Evolutionary conservation across 306 rosid species (phyloP), one percentile per base, ranked within the genome.

Genomic region (Alnus rubra): DNA sequence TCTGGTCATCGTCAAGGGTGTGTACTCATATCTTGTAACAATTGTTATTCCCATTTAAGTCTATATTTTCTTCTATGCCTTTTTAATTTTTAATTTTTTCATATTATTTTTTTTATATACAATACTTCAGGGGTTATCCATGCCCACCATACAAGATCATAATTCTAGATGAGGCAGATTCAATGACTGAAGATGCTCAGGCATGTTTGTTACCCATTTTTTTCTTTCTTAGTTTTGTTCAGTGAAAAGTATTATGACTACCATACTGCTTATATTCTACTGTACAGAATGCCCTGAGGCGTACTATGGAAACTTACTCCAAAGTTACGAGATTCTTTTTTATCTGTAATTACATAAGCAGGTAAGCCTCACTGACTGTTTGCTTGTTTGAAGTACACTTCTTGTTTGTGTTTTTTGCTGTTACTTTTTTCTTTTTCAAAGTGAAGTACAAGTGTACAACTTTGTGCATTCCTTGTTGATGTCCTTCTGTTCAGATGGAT

Each of bases 171-270:
- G 99, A 95, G 87, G 99, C 99, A 0, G 99, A 95, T 83, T 95
- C 99, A 65, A 95, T 95, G 98, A 93, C 98, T 0, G 98, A 95
- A 90, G 98, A 95, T 88, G 98, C 99, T 89, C 98, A 91, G 96
- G 98, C 78, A 88, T 69, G 84, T 69, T 72, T 83, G 0, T 68
- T 76, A 14, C 58, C 47, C 58, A 9, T 83, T 76, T 51, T 15
- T 50, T 3, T 63, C 45, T 47, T 59, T 7, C 55, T 49, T 45
- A 49, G 52, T 42, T 52, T 65, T 31, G 58, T 42, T 52, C 28
- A 37, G 15, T 54, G 5, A 69, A 13, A 54, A 28, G 59, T 76
- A 39, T 54, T 65, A 19, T 74, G 59, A 9, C 14, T 68, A 74
- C 74, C 47, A 23, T 72, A 16, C 47, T 30, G 74, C 63, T 75